A percentile compares a stretch with the other conserved stretches of the same genome.
phyloP scores from a whole-genome alignment of 1,284 basidiomycete genomes.

The Trametes pubescens region DNA sequence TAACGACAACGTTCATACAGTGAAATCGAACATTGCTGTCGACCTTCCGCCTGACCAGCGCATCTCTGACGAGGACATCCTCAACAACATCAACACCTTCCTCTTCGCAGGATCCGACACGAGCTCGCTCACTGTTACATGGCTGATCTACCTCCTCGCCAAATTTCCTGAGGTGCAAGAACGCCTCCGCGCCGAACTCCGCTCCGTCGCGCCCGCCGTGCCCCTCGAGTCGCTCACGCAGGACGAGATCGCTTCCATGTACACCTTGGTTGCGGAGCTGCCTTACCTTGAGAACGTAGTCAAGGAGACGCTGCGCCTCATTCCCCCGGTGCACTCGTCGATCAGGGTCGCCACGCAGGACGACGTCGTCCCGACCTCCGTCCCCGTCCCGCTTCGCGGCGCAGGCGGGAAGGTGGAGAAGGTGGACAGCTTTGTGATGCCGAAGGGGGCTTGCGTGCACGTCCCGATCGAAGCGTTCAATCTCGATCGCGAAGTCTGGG shows the following conservation, averaged over 20 bases:
- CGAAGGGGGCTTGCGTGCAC: constrained; percentile 77
- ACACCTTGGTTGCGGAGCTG: constrained; percentile 64
- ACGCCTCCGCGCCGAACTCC: constrained; percentile 69
- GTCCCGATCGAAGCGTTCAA: constrained; percentile 82
- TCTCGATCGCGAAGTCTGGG: constrained; percentile 78
- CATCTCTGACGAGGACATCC: constrained; percentile 82
- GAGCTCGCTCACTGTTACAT: constrained; percentile 79
- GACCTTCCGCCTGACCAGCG: constrained; percentile 72
- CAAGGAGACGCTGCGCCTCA: constrained; percentile 76
- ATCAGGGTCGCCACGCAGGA: constrained; percentile 77
- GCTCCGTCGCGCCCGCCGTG: constrained; percentile 49
- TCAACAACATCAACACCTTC: constrained; percentile 86
- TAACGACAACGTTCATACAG: constrained; percentile 44
- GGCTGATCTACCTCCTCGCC: constrained; percentile 78
- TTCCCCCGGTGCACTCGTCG: constrained; percentile 84
- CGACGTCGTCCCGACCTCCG: constrained; percentile 75
- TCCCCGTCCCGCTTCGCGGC: constrained; percentile 58
- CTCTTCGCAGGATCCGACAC: constrained; percentile 90
- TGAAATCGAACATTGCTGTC: constrained; percentile 75
- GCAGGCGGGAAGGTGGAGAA: constrained; percentile 54
- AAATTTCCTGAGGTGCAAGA: constrained; percentile 67
- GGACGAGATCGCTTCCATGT: constrained; percentile 69
- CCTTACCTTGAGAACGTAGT: constrained; percentile 81
- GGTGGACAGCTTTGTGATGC: constrained; percentile 57
- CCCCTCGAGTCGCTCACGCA: constrained; percentile 54